Evolutionary conservation across 2,329 filamentous ascomycete species (phyloP).

Genomic region (Aureobasidium pullulans): DNA sequence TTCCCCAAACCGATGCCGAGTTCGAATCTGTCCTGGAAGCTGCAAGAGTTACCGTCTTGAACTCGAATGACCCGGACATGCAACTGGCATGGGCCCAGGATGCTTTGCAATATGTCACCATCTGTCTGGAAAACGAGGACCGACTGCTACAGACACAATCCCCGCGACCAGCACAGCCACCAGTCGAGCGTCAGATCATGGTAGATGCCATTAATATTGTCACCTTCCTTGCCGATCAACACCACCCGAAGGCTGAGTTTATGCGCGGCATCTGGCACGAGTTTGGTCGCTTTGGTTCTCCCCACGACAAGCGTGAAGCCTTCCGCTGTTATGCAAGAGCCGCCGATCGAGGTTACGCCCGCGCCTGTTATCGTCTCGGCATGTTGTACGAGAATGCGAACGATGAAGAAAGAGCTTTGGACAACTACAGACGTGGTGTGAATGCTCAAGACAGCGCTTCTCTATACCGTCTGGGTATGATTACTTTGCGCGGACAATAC

Average conservation of each 20-base stretch:
- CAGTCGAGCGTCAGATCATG: conserved; percentile 79
- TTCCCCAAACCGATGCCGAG: conserved; percentile 89
- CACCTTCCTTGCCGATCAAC: conserved; percentile 79
- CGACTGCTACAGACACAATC: conserved; percentile 50
- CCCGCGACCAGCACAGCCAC: conserved; percentile 66
- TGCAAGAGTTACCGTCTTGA: conserved; percentile 74
- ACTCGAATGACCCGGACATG: conserved; percentile 91
- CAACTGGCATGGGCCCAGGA: conserved; percentile 96
- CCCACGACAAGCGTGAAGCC: conserved; percentile 89
- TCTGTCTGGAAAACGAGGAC: conserved; percentile 67
- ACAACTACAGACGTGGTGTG: conserved; percentile 80
- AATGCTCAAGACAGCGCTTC: conserved; percentile 79
- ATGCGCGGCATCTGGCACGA: conserved; percentile 95
- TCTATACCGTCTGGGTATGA: conserved; percentile 86
- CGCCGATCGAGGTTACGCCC: conserved; percentile 75
- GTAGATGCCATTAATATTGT: conserved; percentile 89
- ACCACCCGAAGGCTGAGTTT: conserved; percentile 89
- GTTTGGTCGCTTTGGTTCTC: conserved; percentile 89
- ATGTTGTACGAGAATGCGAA: conserved; percentile 98
- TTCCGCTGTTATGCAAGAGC: conserved; percentile 79
- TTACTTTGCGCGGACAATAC: conserved; percentile 90
- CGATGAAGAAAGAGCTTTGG: conserved; percentile 81
- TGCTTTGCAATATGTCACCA: conserved; percentile 80
- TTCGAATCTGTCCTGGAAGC: conserved; percentile 85
- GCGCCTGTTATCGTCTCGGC: conserved; percentile 92